Evolutionary conservation across 768 basidiomycete genomes (phyloP).

Genomic region (Punctularia strigosozonata): DNA sequence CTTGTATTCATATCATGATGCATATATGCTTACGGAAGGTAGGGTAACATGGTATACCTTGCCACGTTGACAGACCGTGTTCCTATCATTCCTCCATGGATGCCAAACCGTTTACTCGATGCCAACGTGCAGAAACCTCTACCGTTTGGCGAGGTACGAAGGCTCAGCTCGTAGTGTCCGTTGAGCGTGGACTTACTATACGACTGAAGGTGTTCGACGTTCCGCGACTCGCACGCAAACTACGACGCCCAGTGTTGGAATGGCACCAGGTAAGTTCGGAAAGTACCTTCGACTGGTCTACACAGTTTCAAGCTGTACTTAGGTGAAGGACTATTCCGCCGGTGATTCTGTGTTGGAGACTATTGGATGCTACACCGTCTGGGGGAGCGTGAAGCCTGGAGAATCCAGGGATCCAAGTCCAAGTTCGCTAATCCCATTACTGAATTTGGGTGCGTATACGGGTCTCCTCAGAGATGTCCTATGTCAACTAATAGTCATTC

Average conservation of each 20-base stretch:
- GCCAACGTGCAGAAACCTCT: constrained; percentile 27
- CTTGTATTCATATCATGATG: no score
- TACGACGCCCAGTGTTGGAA: constrained; percentile 12
- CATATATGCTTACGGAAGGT: no score
- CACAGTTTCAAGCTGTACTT: no score
- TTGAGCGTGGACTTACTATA: no score
- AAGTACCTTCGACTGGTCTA: not conserved
- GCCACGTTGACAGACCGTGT: constrained; percentile 13
- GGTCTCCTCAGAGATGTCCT: not conserved
- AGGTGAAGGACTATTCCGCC: constrained; percentile 45
- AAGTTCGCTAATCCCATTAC: no score
- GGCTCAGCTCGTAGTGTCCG: no score
- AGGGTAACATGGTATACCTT: constrained; percentile 22
- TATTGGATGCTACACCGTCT: constrained; percentile 17
- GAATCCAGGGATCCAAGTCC: no score
- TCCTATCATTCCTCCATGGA: constrained; percentile 17
- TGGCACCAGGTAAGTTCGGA: constrained; percentile 17
- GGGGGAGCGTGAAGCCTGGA: constrained; percentile 14
- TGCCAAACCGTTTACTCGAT: constrained; percentile 18
- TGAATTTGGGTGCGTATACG: no score
- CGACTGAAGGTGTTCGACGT: constrained; percentile 20
- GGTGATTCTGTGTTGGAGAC: constrained; percentile 19
- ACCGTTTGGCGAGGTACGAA: constrained; percentile 25
- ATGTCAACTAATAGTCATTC: not conserved
- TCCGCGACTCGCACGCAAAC: constrained; percentile 6